Evolutionary conservation across 2,329 filamentous ascomycete species (phyloP).

Genomic region (Clonostachys solani): DNA sequence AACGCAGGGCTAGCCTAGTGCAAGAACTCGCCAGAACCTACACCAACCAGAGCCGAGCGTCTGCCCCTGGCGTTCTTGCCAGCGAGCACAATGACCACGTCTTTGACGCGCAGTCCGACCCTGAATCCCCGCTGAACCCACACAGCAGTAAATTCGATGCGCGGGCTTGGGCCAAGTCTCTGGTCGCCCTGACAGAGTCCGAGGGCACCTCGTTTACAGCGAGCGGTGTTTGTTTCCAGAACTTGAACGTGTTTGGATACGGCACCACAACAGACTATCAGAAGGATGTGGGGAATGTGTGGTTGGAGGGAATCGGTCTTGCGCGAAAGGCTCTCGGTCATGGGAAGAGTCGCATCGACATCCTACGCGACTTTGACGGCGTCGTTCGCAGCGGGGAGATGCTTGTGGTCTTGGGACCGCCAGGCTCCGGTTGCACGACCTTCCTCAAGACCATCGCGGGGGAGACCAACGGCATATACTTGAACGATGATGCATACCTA

Average conservation of each 20-base stretch:
- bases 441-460: conserved; percentile 54
- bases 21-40: too few species aligned
- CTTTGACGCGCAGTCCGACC: background rate
- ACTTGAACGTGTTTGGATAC: conserved; percentile 41
- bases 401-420: conserved; percentile 51
- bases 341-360: conserved; percentile 28
- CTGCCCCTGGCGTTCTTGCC: too few species aligned
- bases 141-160: conserved; percentile 43
- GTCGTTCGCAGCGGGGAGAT: conserved; percentile 50
- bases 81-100: too few species aligned
- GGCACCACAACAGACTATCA: conserved; percentile 44
- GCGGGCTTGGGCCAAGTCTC: conserved; percentile 25
- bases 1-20: too few species aligned
- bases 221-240: conserved; percentile 33
- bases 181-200: conserved; percentile 14
- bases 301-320: too few species aligned
- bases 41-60: too few species aligned
- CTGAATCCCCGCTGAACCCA: conserved; percentile 42
- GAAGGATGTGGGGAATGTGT: conserved; percentile 28
- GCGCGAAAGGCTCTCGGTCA: too few species aligned
- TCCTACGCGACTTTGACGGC: conserved; percentile 46
- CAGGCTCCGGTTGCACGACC: conserved; percentile 57
- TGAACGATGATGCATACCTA: conserved; percentile 52
- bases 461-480: conserved; percentile 60
- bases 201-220: conserved; percentile 18